phyloP scores from a whole-genome alignment of 108 stramenopile species.

The Schizochytrium sp. region DNA sequence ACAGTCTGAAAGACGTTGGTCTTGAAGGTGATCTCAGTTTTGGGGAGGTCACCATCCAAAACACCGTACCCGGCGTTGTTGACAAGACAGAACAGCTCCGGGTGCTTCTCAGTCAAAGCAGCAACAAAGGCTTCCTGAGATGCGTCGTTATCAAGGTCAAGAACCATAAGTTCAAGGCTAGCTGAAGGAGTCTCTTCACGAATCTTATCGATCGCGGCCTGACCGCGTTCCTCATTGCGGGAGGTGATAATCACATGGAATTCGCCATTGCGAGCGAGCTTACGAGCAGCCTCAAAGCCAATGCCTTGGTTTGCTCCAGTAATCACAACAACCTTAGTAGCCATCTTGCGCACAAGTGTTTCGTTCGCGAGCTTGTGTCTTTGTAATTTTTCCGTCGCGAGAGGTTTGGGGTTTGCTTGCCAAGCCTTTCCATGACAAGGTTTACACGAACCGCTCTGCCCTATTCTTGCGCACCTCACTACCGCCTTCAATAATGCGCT shows the following conservation, averaged over 20 bases:
- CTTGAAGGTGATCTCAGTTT: constrained; percentile 75
- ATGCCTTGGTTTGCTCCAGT: constrained; percentile 59
- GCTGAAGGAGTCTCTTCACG: background rate
- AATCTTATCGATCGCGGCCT: constrained; percentile 12
- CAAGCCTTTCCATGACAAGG: too few relatives aligned
- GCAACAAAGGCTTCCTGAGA: background rate
- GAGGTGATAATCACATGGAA: background rate
- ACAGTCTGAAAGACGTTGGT: constrained; percentile 82
- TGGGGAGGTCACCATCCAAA: constrained; percentile 66
- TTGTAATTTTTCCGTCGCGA: too few relatives aligned
- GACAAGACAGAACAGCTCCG: constrained; percentile 22
- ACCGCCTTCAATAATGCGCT: too few relatives aligned
- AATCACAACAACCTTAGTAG: constrained; percentile 13
- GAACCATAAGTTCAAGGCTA: background rate
- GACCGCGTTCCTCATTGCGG: background rate
- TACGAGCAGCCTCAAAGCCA: constrained; percentile 17
- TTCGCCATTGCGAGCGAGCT: background rate
- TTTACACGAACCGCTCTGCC: too few relatives aligned
- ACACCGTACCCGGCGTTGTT: constrained; percentile 26
- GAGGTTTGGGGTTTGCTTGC: too few relatives aligned
- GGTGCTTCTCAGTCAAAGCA: background rate
- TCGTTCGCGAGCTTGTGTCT: too few relatives aligned
- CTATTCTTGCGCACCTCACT: too few relatives aligned
- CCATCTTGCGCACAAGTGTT: background rate
- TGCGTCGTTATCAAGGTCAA: constrained; percentile 47